phyloP scores from a whole-genome alignment of 2,329 filamentous ascomycete genomes.

The Aspergillus texensis region DNA sequence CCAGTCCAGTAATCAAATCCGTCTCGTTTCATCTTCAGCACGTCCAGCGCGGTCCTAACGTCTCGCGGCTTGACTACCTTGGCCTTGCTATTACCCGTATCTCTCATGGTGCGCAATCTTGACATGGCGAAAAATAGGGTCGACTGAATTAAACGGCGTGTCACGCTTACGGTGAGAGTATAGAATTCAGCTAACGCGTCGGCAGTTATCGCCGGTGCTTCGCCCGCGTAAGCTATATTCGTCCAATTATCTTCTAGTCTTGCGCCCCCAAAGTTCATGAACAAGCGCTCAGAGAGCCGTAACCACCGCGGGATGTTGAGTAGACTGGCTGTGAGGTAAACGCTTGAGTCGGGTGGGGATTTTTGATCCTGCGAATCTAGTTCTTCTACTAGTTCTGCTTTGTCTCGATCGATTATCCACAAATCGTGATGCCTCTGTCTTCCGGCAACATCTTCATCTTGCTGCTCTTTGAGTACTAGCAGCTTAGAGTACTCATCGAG shows the following conservation, averaged over 20 bases:
- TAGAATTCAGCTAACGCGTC: constrained; percentile 79
- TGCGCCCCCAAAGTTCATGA: constrained; percentile 69
- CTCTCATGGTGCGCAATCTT: constrained; percentile 59
- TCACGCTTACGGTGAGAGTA: constrained; percentile 67
- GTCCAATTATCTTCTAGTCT: constrained; percentile 69
- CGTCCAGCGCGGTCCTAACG: constrained; percentile 57
- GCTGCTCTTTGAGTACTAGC: constrained; percentile 66
- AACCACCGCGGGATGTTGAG: constrained; percentile 66
- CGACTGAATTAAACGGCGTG: constrained; percentile 69
- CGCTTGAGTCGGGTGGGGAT: constrained; percentile 17
- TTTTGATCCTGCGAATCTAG: constrained; percentile 32
- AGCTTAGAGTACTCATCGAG: constrained; percentile 71
- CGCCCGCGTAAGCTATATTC: constrained; percentile 53
- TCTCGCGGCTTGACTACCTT: constrained; percentile 50
- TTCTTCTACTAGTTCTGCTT: constrained; percentile 36
- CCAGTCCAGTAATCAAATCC: constrained; percentile 55
- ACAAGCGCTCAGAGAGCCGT: constrained; percentile 64
- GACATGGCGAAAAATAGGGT: constrained; percentile 71
- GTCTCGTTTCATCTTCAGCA: constrained; percentile 55
- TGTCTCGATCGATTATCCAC: constrained; percentile 64
- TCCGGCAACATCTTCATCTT: constrained; percentile 63
- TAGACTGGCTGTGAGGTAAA: constrained; percentile 57
- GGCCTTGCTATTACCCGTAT: constrained; percentile 30
- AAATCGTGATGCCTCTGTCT: constrained; percentile 60
- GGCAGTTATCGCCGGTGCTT: constrained; percentile 69